These are phyloP conservation scores for Septoria linicola DNA, from an alignment of 2,329 filamentous ascomycete genomes.

Conservation along the genomic window DNA sequence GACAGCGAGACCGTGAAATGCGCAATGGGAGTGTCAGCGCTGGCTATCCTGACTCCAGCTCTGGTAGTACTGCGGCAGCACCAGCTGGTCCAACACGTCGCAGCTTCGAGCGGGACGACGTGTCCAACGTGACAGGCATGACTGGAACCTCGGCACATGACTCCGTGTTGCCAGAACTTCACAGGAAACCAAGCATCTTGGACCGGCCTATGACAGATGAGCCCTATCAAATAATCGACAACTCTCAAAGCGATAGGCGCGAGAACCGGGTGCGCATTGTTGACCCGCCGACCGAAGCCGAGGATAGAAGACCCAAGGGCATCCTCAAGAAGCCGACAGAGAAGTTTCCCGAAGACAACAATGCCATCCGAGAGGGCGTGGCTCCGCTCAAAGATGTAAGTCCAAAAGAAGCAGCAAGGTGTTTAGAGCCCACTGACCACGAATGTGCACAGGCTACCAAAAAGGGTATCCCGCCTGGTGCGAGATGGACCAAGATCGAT, in stretches of 20 bases:
- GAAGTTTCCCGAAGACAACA: slow-evolving; percentile 82
- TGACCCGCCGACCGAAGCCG: slow-evolving; percentile 64
- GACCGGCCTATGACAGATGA: slow-evolving; percentile 34
- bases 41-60: slow-evolving; percentile 21
- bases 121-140: slow-evolving; percentile 17
- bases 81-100: background rate
- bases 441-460: slow-evolving; percentile 33
- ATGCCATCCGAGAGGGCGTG: slow-evolving; percentile 82
- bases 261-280: slow-evolving; percentile 58
- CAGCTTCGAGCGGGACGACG: slow-evolving; percentile 30
- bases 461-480: slow-evolving; percentile 57
- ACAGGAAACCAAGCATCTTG: slow-evolving; percentile 35
- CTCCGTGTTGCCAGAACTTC: slow-evolving; percentile 24
- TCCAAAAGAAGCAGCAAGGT: slow-evolving; percentile 1
- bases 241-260: slow-evolving; percentile 34
- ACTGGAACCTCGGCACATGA: slow-evolving; percentile 2
- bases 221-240: slow-evolving; percentile 37
- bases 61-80: slow-evolving; percentile 12
- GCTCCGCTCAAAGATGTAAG: slow-evolving; percentile 79
- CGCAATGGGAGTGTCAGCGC: slow-evolving; percentile 18
- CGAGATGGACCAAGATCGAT: slow-evolving; percentile 91
- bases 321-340: slow-evolving; percentile 81
- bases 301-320: slow-evolving; percentile 69
- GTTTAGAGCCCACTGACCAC: slow-evolving; percentile 5
- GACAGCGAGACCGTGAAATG: slow-evolving; percentile 32